These are phyloP conservation scores for Venturia asperata DNA, from an alignment of 2,329 filamentous ascomycete species.

Conservation along the genomic window DNA sequence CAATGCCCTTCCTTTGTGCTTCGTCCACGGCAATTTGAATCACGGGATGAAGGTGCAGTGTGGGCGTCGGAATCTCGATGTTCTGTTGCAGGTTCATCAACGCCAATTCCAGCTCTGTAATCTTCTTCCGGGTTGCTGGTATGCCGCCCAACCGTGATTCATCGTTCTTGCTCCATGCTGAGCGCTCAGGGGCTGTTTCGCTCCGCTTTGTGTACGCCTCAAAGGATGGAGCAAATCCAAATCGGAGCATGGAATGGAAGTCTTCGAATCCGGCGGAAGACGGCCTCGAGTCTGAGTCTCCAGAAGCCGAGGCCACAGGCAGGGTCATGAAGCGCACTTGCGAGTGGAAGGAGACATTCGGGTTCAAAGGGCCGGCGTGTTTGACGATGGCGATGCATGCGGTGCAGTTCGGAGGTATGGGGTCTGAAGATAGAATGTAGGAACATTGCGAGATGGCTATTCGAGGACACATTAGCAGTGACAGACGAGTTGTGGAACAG, in stretches of 20 bases:
- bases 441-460: constrained; percentile 24
- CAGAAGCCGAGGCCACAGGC: constrained; percentile 53
- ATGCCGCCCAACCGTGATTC: constrained; percentile 84
- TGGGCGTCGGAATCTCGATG: constrained; percentile 91
- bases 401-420: constrained; percentile 71
- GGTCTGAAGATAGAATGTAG: constrained; percentile 75
- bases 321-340: constrained; percentile 93
- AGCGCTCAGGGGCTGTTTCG: constrained; percentile 32
- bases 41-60: constrained; percentile 77
- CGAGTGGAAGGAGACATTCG: constrained; percentile 69
- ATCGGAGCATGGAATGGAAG: constrained; percentile 84
- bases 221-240: constrained; percentile 90
- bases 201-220: constrained; percentile 80
- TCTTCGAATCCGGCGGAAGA: constrained; percentile 58
- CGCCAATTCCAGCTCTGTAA: constrained; percentile 87
- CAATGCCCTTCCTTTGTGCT: constrained; percentile 59
- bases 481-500: background rate
- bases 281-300: background rate
- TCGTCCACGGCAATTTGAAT: constrained; percentile 81
- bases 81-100: constrained; percentile 92
- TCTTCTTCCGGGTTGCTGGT: constrained; percentile 92
- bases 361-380: constrained; percentile 79
- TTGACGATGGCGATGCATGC: constrained; percentile 87
- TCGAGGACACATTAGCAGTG: constrained; percentile 1
- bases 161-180: constrained; percentile 66